Evolutionary conservation across 257 asterid genomes (phyloP), one percentile per base, ranked within the genome.

Genomic region (Ballota nigra): DNA sequence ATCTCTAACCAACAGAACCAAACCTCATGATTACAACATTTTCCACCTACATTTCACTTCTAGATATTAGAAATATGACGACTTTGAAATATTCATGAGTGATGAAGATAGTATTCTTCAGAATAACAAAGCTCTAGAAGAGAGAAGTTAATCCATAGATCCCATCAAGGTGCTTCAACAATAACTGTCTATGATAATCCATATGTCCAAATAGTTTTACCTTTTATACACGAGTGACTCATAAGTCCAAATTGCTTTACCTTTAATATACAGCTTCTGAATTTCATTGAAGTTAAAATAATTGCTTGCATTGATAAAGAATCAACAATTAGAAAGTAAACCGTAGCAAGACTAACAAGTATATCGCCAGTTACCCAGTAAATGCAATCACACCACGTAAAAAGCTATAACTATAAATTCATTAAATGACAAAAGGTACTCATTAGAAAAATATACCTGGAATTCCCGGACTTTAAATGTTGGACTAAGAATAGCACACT

Each of bases 381-480:
- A n/a, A n/a, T n/a, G n/a, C n/a, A n/a, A n/a, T n/a, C n/a, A n/a
- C n/a, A n/a, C n/a, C n/a, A n/a, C n/a, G n/a, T n/a, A n/a, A 16
- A n/a, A 31, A 20, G 22, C 7, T 12, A 68, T 2, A 10, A 66
- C 26, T n/a, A 26, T 29, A 8, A 56, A 31, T 55, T 28, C 10
- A 11, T 22, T 45, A 28, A 28, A 68, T 29, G 13, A 49, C 40
- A 59, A 33, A 52, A 47, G 26, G 51, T 5, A 49, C 24, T 16
- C 4, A 41, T 15, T 19, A 66, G 24, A 16, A n/a, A 51, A 61
- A 66, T 51, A 70, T 76, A 92, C 98, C 98, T 89, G 96, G 81
- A 92, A 92, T 31, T 91, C 97, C 58, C 96, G 84, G 77, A 91
- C 97, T 91, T 91, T 91, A 75, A 91, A 91, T 16, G 97, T 91